Conservation (phyloP, 805 yeast genomes). For the Wickerhamia fluorescens region DNA sequence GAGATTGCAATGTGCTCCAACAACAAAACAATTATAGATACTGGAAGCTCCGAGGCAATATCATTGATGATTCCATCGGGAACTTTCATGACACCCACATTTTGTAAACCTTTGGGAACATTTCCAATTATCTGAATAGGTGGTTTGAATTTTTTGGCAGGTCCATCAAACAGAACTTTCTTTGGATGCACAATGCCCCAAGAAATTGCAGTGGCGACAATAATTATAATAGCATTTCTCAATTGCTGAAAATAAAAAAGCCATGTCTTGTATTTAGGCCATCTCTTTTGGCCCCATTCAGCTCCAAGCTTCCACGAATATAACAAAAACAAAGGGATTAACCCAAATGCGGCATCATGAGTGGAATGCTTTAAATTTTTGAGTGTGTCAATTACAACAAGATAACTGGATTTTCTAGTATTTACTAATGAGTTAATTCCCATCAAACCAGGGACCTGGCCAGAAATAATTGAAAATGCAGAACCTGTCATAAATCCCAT, state of each 20-base stretch:
- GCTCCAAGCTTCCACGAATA: constrained; percentile 64
- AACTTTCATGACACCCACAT: constrained; percentile 66
- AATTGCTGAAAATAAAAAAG: constrained; percentile 71
- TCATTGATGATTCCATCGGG: constrained; percentile 53
- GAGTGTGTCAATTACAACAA: constrained; percentile 63
- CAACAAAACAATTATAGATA: constrained; percentile 72
- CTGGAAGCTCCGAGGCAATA: constrained; percentile 76
- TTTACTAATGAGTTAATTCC: constrained; percentile 63
- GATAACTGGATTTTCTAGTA: constrained; percentile 65
- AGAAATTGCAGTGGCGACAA: constrained; percentile 75
- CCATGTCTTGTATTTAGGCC: constrained; percentile 47
- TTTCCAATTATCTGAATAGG: constrained; percentile 60
- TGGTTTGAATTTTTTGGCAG: constrained; percentile 26
- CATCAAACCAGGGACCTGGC: constrained; percentile 83
- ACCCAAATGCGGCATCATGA: constrained; percentile 85
- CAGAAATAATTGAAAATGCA: constrained; percentile 72
- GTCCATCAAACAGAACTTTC: constrained; percentile 22
- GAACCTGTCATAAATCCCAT: constrained; percentile 95
- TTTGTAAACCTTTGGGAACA: constrained; percentile 76
- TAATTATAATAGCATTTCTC: constrained; percentile 75
- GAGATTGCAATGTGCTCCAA: constrained; percentile 92
- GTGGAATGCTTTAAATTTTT: constrained; percentile 64
- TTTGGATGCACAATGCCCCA: constrained; percentile 63
- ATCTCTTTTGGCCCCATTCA: constrained; percentile 53
- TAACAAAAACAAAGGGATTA: constrained; percentile 64